Base-by-base conservation (phyloP, 2,329 filamentous ascomycete genomes). In the Colletotrichum australisinense region DNA sequence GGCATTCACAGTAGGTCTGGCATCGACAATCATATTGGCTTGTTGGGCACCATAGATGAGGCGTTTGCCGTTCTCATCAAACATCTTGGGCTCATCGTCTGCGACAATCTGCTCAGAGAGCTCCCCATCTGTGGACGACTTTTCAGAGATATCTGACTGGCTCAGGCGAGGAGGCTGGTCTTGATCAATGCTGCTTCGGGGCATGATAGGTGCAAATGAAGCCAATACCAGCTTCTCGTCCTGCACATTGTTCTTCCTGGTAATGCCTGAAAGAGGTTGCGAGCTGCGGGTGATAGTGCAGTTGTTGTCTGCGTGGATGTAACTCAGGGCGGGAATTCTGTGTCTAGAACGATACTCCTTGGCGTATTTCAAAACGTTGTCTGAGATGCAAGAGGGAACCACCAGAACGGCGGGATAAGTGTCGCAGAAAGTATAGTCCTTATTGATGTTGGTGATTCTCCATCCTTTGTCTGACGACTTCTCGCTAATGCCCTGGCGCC, bases 231-330 rank as follows among this genome's bases (percentile, higher is more conserved):
- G 90, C 78, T 95, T 95, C 84, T 99, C 97, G 80, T 99, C 97
- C 81, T 99, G 97, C 38, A 97, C 94, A 79, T 95, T 98, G 56
- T 96, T 92, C 79, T 97, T 97, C 75, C 94, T 91, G 62, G 93
- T 91, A 28, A 98, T 90, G 16, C 97, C 97, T 1, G 96, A 93
- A 70, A 96, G 87, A 0, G 97, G 97, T 81, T 99, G 97, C 4
- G 96, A 97, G 80, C 95, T 97, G 80, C 97, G 90, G 2, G 96
- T 98, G 76, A 99, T 98, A 28, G 95, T 97, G 82, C 97, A 98
- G 81, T 97, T 98, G 81, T 98, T 99, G 78, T 98, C 88, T 0
- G 95, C 94, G 82, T 99, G 97, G n/a, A 98, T 90, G 82, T 99
- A 99, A 26, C 95, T 95, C 52, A 99, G 86, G 4, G 92, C 93